phyloP scores from a whole-genome alignment of 345 rosid species.

The Cochlearia excelsa region DNA sequence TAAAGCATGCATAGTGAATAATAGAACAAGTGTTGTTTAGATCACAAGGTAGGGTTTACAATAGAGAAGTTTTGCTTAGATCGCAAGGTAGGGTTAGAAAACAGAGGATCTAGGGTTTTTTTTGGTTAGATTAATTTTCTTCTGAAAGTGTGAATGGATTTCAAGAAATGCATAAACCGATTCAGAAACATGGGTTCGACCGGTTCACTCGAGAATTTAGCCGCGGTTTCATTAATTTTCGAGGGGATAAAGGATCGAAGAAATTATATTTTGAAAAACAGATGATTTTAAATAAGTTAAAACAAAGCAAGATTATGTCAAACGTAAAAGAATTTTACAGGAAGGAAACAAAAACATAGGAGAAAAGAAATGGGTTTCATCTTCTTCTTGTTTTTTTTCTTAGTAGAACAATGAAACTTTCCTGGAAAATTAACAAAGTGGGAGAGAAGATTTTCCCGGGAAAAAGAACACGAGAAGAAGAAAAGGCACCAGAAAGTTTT shows the following conservation, averaged over 20 bases:
- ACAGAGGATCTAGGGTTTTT: slow-evolving; percentile 24
- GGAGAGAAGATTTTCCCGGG: slow-evolving; percentile 20
- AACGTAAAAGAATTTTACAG: slow-evolving; percentile 31
- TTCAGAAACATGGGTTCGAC: slow-evolving; percentile 79
- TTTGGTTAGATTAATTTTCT: slow-evolving; percentile 43
- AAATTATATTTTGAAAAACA: slow-evolving; percentile 13
- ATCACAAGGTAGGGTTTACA: slow-evolving; percentile 17
- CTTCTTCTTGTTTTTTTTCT: slow-evolving; percentile 1
- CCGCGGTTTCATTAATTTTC: slow-evolving; percentile 56
- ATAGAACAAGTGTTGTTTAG: slow-evolving; percentile 10
- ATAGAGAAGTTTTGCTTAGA: slow-evolving; percentile 1
- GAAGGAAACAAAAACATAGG: slow-evolving; percentile 29
- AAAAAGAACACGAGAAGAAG: slow-evolving; percentile 34
- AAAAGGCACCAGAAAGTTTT: slow-evolving; percentile 36
- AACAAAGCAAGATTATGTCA: slow-evolving; percentile 16
- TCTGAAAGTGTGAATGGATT: slow-evolving; percentile 91
- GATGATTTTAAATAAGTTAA: not conserved
- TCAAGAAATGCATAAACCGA: slow-evolving; percentile 96
- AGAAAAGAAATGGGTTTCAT: slow-evolving; percentile 37
- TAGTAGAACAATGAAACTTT: slow-evolving; percentile 26
- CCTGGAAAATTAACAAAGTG: slow-evolving; percentile 24
- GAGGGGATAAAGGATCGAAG: slow-evolving; percentile 6
- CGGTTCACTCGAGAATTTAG: slow-evolving; percentile 29
- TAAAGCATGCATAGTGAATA: slow-evolving; percentile 51
- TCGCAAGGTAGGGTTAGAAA: slow-evolving; percentile 22